Evolutionary conservation across 257 asterid species (phyloP), one percentile per base, ranked within the genome.

Genomic region (Agastache rugosa): DNA sequence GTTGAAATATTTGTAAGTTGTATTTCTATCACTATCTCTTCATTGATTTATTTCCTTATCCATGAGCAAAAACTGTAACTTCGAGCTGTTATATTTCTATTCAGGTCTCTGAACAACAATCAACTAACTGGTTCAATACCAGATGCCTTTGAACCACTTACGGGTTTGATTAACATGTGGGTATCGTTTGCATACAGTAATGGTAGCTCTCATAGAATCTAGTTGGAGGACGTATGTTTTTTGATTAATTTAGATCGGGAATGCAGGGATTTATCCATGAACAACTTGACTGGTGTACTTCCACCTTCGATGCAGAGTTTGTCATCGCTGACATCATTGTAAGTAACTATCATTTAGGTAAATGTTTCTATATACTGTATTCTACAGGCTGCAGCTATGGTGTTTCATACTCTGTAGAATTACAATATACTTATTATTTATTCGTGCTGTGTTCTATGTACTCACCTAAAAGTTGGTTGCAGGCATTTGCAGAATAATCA

Each of bases 401-500:
- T 29, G 34, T 5, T 31, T 31, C 12, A 8, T 9, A 39, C 12
- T 39, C 12, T 20, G 22, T 39, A 41, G 53, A 20, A 39, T 7
- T 12, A 11, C 47, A 17, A 62, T 62, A 42, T 23, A 44, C 6
- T 12, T 23, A 44, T 12, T 12, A 42, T 22, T 66, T 3, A 47
- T 50, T 50, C 5, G 0, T 12, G 3, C 29, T 25, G 31, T 44
- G 4, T 25, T 55, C 2, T 8, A 44, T 51, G 17, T 60, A 5
- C 77, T 68, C 71, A 8, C 51, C 71, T 75, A 39, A 68, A 34
- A 75, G 56, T 60, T 72, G 35, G 65, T 34, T 85, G 75, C 83
- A 94, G 99, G 92, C 84, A 86, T 86, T 83, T 94, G 93, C 92
- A 90, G 81, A 85, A 90, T 81, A 94, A 94, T 85, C 92, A 78